phyloP scores from a whole-genome alignment of 257 asterid species.

The Ligustrum vulgare region DNA sequence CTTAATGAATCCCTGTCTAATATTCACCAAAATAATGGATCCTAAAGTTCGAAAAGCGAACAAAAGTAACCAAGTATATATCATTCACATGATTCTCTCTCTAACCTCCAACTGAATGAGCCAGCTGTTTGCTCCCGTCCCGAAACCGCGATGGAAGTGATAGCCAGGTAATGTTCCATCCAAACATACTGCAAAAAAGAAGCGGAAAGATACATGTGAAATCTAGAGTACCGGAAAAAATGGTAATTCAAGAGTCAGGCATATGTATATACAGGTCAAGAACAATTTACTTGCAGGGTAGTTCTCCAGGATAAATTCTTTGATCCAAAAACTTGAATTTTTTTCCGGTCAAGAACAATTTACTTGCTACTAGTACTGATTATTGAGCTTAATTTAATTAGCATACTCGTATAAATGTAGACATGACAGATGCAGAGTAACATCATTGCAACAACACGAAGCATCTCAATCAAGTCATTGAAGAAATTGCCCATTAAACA shows the following conservation, averaged over 20 bases:
- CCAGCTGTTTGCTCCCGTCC: conserved; percentile 80
- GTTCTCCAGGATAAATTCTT: no score
- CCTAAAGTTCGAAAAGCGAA: neutral
- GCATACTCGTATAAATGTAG: neutral
- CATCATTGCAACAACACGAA: conserved; percentile 14
- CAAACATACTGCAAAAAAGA: conserved; percentile 61
- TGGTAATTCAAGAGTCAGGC: neutral
- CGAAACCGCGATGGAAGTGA: conserved; percentile 77
- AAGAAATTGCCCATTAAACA: neutral
- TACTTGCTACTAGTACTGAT: neutral
- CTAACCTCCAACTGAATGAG: conserved; percentile 76
- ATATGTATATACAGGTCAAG: no score
- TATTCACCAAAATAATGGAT: neutral
- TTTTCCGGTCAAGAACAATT: no score
- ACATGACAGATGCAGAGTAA: neutral
- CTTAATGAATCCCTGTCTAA: neutral
- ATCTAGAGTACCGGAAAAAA: neutral
- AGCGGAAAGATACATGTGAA: conserved; percentile 8
- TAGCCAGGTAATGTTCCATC: conserved; percentile 90
- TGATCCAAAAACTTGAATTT: neutral
- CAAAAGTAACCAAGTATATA: neutral
- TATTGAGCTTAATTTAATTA: conserved; percentile 5
- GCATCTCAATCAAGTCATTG: neutral
- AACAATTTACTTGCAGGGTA: no score
- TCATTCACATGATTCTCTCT: neutral